Evolutionary conservation across 2,329 filamentous ascomycete species (phyloP), one percentile per base, ranked within the genome.

Genomic region (Tolypocladium guangdongense): DNA sequence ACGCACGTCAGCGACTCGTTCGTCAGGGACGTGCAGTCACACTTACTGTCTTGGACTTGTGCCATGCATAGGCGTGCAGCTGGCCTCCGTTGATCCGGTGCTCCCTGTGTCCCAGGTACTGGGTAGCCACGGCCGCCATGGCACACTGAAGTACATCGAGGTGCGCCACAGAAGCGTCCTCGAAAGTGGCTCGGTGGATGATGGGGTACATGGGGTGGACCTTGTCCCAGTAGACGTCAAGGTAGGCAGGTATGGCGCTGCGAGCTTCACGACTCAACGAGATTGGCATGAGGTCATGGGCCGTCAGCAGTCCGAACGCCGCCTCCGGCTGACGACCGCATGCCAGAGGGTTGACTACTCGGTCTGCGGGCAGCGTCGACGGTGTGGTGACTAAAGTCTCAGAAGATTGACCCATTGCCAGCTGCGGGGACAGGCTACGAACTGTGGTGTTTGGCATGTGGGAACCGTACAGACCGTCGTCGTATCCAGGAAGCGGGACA

Each of bases 101-200:
- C 50, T 78, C 75, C 62, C 70, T 71, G 60, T 69, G 66, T 49
- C 69, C 64, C 52, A 79, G 65, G 55, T 72, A 75, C 59, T 81
- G 78, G 24, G 77, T 75, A 47, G 75, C 78, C 33, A 81, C 63
- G n/a, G 78, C 78, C 24, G 78, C 78, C 78, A 82, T 81, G 55
- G 78, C 76, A 56, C 72, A 80, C 16, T 67, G 71, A 47, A 81
- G 66, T 43, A 76, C 65, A 52, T 77, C 73, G 7, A 64, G 37
- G 32, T 68, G 64, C 52, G 75, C 72, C 5, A 66, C 64, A 8
- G 61, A 56, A 20, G 65, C 64, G 30, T 65, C 67, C 53, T 77
- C 73, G 41, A 76, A 72, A 16, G 71, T 73, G 24, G 66, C 63
- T 54, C 70, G 71, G 63, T 82, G 78, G 30, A 81, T 68, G 30